These are phyloP conservation scores for Hymenoscyphus scutula DNA, from an alignment of 2,329 filamentous ascomycete genomes.

Conservation along the genomic window DNA sequence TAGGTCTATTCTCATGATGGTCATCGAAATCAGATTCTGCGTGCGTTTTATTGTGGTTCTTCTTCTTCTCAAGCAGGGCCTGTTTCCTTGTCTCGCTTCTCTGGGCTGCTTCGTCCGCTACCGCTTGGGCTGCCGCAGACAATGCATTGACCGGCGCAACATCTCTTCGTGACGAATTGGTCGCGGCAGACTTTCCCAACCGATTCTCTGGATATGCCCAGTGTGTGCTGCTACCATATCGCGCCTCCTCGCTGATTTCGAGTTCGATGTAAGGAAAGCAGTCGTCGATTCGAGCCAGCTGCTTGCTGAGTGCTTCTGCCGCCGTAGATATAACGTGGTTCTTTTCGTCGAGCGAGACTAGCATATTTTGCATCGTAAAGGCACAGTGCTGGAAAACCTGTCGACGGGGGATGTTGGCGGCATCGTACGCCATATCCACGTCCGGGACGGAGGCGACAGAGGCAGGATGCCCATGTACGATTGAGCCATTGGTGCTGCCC, in stretches of 20 bases:
- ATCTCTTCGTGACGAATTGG: constrained; percentile 75
- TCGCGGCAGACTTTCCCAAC: constrained; percentile 58
- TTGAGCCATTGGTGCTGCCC: constrained; percentile 33
- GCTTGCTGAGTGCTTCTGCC: constrained; percentile 82
- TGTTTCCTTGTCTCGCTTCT: constrained; percentile 84
- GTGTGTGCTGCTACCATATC: constrained; percentile 85
- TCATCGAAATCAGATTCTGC: constrained; percentile 82
- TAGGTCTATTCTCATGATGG: constrained; percentile 45
- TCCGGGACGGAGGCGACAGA: constrained; percentile 29
- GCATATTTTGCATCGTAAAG: constrained; percentile 75
- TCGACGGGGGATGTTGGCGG: constrained; percentile 62
- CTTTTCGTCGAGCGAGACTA: constrained; percentile 92
- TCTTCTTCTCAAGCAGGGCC: constrained; percentile 72
- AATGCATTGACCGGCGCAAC: constrained; percentile 70
- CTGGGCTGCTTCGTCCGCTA: constrained; percentile 80
- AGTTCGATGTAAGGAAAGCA: constrained; percentile 82
- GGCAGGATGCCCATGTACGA: constrained; percentile 30
- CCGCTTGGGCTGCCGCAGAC: constrained; percentile 67
- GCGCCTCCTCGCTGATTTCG: constrained; percentile 92
- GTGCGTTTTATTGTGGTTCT: constrained; percentile 57
- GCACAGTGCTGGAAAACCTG: constrained; percentile 77
- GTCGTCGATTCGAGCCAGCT: constrained; percentile 79
- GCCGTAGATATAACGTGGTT: constrained; percentile 94
- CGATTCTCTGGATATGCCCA: constrained; percentile 95
- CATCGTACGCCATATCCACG: constrained; percentile 49